Base-by-base conservation (phyloP, 352 stramenopile species). In the Globisporangium spiculum region DNA sequence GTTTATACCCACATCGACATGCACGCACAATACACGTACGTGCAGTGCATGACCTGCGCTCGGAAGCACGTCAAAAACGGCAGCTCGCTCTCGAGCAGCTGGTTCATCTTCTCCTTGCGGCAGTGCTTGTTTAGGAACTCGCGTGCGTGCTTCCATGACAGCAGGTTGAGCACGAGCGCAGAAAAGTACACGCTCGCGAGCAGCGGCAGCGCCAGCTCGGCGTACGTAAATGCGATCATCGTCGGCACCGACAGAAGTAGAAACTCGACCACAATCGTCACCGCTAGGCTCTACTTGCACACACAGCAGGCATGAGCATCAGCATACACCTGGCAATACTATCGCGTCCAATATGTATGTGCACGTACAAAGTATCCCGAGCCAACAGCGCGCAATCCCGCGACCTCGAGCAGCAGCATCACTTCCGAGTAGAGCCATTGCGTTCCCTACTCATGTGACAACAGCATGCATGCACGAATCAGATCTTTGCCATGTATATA, bases 341-440 rank as follows among this genome's bases (percentile, higher is more conserved):
- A 44, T 52, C 7, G 16, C 16, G 8, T 38, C n/a, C 4, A 3
- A 36, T 22, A 60, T 41, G n/a, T 36, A 6, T 34, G 7, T n/a
- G 50, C 16, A 67, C 79, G 56, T 58, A 93, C 83, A 52, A 84
- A 75, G 60, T 88, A 79, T n/a, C 70, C 77, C 1, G 74, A 63
- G 34, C 77, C 83, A n/a, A 92, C 44, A 34, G 78, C 53, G 22
- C 84, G 83, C 26, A 91, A 67, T 0, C 84, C 84, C 9, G 87
- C 73, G 71, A 94, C 72, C 68, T 95, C 84, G 8, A 93, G 75
- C 60, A 92, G 65, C 66, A 93, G 68, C 74, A 95, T 69, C 38
- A 93, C 57, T 73, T 95, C 88, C 65, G 83, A 91, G 74, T 95
- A 95, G 27, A 95, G 81, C 86, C 86, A 93, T 77, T 90, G 70